Base-by-base conservation (phyloP, 2,329 filamentous ascomycete genomes). In the Paecilomyces dactylethromorphus region DNA sequence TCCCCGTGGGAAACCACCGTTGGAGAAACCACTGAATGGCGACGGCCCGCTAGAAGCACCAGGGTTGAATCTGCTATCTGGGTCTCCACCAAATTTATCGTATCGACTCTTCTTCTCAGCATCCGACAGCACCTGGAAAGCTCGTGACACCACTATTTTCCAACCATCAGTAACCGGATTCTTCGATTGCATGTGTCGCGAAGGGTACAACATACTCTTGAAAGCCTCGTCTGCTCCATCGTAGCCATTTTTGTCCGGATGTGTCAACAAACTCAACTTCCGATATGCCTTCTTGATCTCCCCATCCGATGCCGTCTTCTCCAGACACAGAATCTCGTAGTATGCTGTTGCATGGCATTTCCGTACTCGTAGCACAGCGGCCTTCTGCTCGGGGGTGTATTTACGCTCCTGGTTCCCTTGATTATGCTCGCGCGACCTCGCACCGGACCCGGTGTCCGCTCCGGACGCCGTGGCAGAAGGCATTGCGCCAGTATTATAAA, bases 281-380 rank as follows among this genome's bases (percentile, higher is more conserved):
- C 93, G 86, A 78, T 99, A 99, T 6, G 94, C 93, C 80, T 97
- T 97, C 76, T 97, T 99, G 72, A 99, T 92, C 69, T 97, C 93
- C 62, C 81, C 76, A 66, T 97, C 93, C 54, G 86, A 86, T 55
- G 79, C 76, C 62, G 88, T 86, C 63, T 81, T 80, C 66, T 88
- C 84, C 54, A 97, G 77, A 22, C 87, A 87, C 32, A 99, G 79
- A 66, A 99, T 97, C 73, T 97, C 94, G 79, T 99, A 99, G 76
- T 95, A 99, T 18, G 91, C 91, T 3, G 92, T 97, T 22, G 89
- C 79, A 45, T 83, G 81, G 78, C 94, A 99, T 79, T 84, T 85
- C 65, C 90, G 87, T 72, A 99, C 94, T 64, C 94, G 86, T 68
- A 96, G 79, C 32, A 99, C 94, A 26, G 93, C 93, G 1, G 90